Conservation (phyloP, 176 grass and related monocot species). For the Puccinellia tenuiflora region DNA sequence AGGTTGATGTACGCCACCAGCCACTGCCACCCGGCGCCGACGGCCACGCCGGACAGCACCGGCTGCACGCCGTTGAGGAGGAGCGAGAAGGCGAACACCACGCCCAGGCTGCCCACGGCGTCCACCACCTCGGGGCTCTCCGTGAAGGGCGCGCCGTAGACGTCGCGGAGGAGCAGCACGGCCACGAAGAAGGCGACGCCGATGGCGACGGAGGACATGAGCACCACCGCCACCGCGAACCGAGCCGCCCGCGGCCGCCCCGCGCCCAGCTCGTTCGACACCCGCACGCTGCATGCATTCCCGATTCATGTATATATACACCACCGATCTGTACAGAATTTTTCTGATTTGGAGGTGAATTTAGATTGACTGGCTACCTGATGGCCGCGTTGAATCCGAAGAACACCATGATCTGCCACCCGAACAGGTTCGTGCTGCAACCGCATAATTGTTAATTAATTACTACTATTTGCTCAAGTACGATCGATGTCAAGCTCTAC, state of each 20-base stretch:
- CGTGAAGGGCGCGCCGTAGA: slow-evolving; percentile 77
- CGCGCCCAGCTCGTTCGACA: slow-evolving; percentile 87
- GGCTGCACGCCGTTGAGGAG: slow-evolving; percentile 86
- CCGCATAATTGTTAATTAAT: background rate
- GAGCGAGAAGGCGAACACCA: slow-evolving; percentile 70
- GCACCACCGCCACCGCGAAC: slow-evolving; percentile 66
- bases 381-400: slow-evolving; percentile 91
- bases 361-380: no score
- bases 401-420: slow-evolving; percentile 94
- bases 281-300: no score
- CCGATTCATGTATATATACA: no score
- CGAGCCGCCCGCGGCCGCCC: slow-evolving; percentile 54
- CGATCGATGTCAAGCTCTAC: no score
- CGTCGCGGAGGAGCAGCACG: slow-evolving; percentile 49
- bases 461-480: background rate
- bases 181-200: slow-evolving; percentile 47
- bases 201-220: slow-evolving; percentile 55
- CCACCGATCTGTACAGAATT: no score
- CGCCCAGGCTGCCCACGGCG: slow-evolving; percentile 51
- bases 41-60: slow-evolving; percentile 82
- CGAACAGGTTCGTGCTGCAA: slow-evolving; percentile 61
- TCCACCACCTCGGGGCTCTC: slow-evolving; percentile 59
- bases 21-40: slow-evolving; percentile 91
- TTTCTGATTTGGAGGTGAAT: no score
- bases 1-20: slow-evolving; percentile 76